These are phyloP conservation scores for Rhizopogon roseolus DNA, from an alignment of 768 basidiomycete genomes.

Conservation along the genomic window DNA sequence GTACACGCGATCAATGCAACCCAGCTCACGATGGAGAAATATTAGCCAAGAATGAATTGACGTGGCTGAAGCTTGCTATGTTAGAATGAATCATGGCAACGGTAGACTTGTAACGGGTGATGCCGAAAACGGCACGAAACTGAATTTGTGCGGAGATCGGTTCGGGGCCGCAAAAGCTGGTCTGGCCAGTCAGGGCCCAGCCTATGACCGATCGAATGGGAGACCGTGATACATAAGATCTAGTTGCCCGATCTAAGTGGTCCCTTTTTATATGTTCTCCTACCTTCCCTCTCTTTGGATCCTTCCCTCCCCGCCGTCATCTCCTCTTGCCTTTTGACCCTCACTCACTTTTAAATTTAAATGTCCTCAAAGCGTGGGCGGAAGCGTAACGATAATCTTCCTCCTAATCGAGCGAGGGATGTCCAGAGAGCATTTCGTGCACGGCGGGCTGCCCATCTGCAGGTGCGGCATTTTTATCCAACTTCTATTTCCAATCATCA, in stretches of 20 bases:
- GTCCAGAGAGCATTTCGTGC: slow-evolving; percentile 89
- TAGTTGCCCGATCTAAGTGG: slow-evolving; percentile 24
- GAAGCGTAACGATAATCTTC: slow-evolving; percentile 65
- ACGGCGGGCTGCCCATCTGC: slow-evolving; percentile 80
- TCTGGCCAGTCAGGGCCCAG: slow-evolving; percentile 25
- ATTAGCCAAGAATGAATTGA: background rate
- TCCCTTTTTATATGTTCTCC: slow-evolving; percentile 35
- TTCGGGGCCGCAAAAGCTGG: slow-evolving; percentile 15
- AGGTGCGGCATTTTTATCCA: slow-evolving; percentile 42
- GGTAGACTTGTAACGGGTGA: too few relatives aligned
- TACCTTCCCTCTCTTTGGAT: slow-evolving; percentile 28
- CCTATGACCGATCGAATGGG: slow-evolving; percentile 30
- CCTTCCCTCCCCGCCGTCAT: slow-evolving; percentile 27
- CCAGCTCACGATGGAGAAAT: background rate
- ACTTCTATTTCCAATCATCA: slow-evolving; percentile 36
- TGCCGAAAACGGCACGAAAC: slow-evolving; percentile 11
- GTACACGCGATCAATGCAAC: background rate
- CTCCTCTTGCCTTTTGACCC: slow-evolving; percentile 13
- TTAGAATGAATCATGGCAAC: background rate
- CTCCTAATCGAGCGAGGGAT: slow-evolving; percentile 72
- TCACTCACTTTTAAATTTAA: slow-evolving; percentile 8
- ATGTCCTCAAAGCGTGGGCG: slow-evolving; percentile 89
- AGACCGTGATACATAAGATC: slow-evolving; percentile 31
- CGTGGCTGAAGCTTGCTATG: background rate
- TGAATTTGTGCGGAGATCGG: slow-evolving; percentile 26